Percentiles rank a stretch among this genome's conserved stretches.
These are phyloP conservation scores for Colletotrichum tanaceti DNA, from an alignment of 2,329 filamentous ascomycete species.

Conservation along the genomic window DNA sequence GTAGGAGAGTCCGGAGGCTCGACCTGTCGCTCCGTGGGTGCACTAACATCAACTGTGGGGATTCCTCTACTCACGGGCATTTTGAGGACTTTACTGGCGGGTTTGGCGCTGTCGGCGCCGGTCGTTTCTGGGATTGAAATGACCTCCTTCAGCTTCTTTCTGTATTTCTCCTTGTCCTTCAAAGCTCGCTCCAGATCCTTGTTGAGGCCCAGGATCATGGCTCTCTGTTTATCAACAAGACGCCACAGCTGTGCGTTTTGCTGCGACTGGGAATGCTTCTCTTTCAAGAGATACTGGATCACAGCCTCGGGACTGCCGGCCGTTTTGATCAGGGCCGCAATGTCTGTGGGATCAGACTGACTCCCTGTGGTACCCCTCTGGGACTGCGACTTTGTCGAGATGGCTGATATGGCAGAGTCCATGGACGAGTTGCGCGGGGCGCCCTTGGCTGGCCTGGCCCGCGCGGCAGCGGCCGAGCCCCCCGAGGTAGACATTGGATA, in stretches of 20 bases:
- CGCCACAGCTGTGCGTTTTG: slow-evolving; percentile 96
- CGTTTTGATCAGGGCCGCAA: slow-evolving; percentile 81
- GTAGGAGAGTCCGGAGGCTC: slow-evolving; percentile 61
- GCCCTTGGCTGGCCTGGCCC: slow-evolving; percentile 54
- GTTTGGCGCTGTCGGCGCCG: slow-evolving; percentile 43
- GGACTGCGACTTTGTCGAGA: slow-evolving; percentile 70
- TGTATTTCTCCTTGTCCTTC: slow-evolving; percentile 95
- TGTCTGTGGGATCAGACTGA: slow-evolving; percentile 75
- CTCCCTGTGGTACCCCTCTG: slow-evolving; percentile 70
- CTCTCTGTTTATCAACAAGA: slow-evolving; percentile 93
- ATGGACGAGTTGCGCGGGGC: slow-evolving; percentile 84
- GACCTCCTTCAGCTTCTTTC: slow-evolving; percentile 87
- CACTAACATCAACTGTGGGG: slow-evolving; percentile 45
- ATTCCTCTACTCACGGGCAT: slow-evolving; percentile 42
- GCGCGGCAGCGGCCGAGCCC: slow-evolving; percentile 56
- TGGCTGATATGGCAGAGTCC: slow-evolving; percentile 88
- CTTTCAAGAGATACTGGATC: slow-evolving; percentile 87
- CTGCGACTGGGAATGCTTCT: slow-evolving; percentile 87
- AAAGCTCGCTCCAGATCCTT: slow-evolving; percentile 91
- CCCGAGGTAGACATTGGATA: slow-evolving; percentile 59
- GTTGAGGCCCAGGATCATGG: slow-evolving; percentile 93
- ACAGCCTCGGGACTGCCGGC: slow-evolving; percentile 91
- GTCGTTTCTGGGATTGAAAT: slow-evolving; percentile 56
- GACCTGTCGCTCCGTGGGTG: slow-evolving; percentile 48
- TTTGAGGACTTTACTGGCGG: slow-evolving; percentile 33